Percentiles rank a stretch among this genome's conserved stretches.
Evolutionary conservation across 305 asterid genomes (phyloP).

Genomic region (Withania somnifera): DNA sequence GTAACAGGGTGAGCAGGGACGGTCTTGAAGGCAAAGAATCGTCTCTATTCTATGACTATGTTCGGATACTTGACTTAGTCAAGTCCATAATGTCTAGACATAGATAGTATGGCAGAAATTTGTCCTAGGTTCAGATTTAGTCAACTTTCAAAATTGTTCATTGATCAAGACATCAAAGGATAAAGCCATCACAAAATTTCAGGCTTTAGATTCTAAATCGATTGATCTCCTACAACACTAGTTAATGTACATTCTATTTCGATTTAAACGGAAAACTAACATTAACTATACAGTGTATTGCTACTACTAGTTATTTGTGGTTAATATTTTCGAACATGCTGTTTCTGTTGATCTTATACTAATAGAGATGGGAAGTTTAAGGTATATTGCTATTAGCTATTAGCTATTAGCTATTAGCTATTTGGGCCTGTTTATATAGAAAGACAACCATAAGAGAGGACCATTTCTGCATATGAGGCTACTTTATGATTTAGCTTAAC

Average conservation of each 20-base stretch:
- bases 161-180: neutral
- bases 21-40: constrained; percentile 60
- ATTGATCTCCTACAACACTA: neutral
- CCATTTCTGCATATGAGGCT: too few species aligned
- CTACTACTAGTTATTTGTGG: neutral
- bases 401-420: too few species aligned
- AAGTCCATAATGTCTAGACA: constrained; percentile 23
- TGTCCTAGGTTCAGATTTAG: neutral
- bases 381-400: too few species aligned
- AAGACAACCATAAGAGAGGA: too few species aligned
- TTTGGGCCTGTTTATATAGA: too few species aligned
- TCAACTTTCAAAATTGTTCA: neutral
- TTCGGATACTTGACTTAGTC: constrained; percentile 35
- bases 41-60: constrained; percentile 38
- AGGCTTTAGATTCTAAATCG: neutral
- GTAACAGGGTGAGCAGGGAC: constrained; percentile 56
- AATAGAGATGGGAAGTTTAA: too few species aligned
- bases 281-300: neutral
- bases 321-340: neutral
- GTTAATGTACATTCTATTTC: neutral
- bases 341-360: neutral
- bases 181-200: neutral
- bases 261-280: neutral
- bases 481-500: neutral
- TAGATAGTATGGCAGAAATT: neutral